A percentile compares a stretch with the other conserved stretches of the same genome.
Evolutionary conservation across 139 green algal genomes (phyloP).

Genomic region (Picochlorum sp.): DNA sequence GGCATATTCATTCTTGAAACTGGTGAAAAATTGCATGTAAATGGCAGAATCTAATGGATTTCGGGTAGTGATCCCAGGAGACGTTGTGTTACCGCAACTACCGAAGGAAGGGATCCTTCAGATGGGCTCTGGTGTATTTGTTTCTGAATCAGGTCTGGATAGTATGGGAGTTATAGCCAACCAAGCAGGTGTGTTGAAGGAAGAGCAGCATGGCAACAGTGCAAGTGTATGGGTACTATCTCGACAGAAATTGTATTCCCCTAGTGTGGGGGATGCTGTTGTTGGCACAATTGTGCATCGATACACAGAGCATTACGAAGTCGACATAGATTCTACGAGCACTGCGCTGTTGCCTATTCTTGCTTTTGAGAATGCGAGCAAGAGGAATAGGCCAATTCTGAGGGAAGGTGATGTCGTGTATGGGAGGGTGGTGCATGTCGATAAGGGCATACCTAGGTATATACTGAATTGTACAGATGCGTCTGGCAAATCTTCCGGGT

Average conservation of each 20-base stretch:
- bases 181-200: constrained; percentile 49
- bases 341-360: constrained; percentile 60
- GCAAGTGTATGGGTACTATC: constrained; percentile 60
- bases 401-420: constrained; percentile 69
- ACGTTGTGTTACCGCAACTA: constrained; percentile 42
- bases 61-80: constrained; percentile 62
- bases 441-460: constrained; percentile 52
- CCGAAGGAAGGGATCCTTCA: constrained; percentile 50
- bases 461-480: constrained; percentile 60
- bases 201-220: constrained; percentile 33
- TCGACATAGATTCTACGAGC: constrained; percentile 72
- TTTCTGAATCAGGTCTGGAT: constrained; percentile 27
- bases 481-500: constrained; percentile 46
- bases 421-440: constrained; percentile 47
- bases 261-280: constrained; percentile 55
- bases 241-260: constrained; percentile 70
- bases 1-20: no score
- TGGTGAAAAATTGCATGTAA: no score
- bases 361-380: constrained; percentile 73
- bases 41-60: background rate
- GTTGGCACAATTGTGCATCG: constrained; percentile 60
- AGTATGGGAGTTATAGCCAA: constrained; percentile 38
- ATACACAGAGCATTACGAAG: constrained; percentile 58
- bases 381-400: constrained; percentile 68
- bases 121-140: constrained; percentile 43